phyloP scores from a whole-genome alignment of 441 rosid species.

The Theobroma grandiflorum region DNA sequence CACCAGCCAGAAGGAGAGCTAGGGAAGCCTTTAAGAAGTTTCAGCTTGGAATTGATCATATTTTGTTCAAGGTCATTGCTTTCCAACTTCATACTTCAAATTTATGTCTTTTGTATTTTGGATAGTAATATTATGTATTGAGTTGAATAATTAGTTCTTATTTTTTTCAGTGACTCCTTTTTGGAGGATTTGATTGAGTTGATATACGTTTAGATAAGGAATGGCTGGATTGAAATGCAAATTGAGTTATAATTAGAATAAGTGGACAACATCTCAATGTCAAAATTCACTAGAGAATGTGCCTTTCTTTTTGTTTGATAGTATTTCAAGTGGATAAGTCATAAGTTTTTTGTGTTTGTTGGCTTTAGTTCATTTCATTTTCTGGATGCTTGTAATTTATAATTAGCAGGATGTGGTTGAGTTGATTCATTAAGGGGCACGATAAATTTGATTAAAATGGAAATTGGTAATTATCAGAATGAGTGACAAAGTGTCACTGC shows the following conservation, averaged over 20 bases:
- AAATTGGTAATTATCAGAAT: neutral
- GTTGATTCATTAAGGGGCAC: neutral
- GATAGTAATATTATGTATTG: neutral
- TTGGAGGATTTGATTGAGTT: conserved; percentile 15
- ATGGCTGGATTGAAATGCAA: neutral
- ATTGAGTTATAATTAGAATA: neutral
- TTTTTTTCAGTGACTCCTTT: neutral
- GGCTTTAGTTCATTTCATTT: neutral
- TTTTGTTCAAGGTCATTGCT: conserved; percentile 73
- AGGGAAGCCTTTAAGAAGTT: conserved; percentile 83
- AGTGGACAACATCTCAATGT: neutral
- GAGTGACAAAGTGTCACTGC: neutral
- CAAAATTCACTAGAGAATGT: neutral
- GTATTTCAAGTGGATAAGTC: neutral
- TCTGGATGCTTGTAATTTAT: neutral
- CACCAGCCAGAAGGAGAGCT: conserved; percentile 69
- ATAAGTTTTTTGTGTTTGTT: conserved; percentile 5
- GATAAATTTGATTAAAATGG: neutral
- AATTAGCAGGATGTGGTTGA: neutral
- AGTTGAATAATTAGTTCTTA: neutral
- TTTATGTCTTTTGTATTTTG: neutral
- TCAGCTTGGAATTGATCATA: conserved; percentile 79
- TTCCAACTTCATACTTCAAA: conserved; percentile 9
- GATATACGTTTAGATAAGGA: neutral
- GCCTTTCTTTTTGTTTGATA: conserved; percentile 7